Base-by-base conservation (phyloP, 2,329 filamentous ascomycete genomes). In the Nakataea oryzae region DNA sequence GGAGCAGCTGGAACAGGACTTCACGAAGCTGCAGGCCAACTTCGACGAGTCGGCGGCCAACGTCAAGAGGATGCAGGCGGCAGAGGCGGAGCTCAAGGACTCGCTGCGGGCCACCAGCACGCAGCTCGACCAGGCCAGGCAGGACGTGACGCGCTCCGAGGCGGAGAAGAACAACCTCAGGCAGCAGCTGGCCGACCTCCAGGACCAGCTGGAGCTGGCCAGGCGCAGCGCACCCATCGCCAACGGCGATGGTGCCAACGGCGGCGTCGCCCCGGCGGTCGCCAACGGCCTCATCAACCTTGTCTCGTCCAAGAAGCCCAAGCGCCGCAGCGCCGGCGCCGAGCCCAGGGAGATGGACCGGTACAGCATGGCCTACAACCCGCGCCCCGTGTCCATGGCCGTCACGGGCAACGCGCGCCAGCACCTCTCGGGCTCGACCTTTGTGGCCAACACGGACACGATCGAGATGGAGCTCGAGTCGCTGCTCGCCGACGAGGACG, bases 271-370 rank as follows among this genome's bases (percentile, higher is more conserved):
- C 24, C 79, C 84, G 59, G 76, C 85, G 54, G 80, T 83, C 61
- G 78, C 83, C 32, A 89, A 82, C 71, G 93, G 92, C 55, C 85
- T 99, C 65, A 97, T 99, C 82, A 99, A 97, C 74, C 82, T 99
- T 41, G 95, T 99, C 29, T 90, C 93, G 2, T 93, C 91, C 59
- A 97, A 97, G 86, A 97, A 96, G 78, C 91, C 93, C 55, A 97
- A 97, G 81, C 84, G 95, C 71, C 86, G 95, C 67, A 97, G 93
- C 74, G 93, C 91, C 63, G 93, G 92, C 58, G 88, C 89, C 24
- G 93, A 97, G 74, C 86, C 86, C 64, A 88, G 91, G 68, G 89
- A 93, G 57, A 80, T 91, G 68, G 93, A 97, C 76, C 87, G 95
- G 65, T 96, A 96, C 81, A 96, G 92, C 74, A 88, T 84, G 64